Evolutionary conservation across 2,329 filamentous ascomycete species (phyloP), one percentile per base, ranked within the genome.

Genomic region (Cladophialophora exuberans): DNA sequence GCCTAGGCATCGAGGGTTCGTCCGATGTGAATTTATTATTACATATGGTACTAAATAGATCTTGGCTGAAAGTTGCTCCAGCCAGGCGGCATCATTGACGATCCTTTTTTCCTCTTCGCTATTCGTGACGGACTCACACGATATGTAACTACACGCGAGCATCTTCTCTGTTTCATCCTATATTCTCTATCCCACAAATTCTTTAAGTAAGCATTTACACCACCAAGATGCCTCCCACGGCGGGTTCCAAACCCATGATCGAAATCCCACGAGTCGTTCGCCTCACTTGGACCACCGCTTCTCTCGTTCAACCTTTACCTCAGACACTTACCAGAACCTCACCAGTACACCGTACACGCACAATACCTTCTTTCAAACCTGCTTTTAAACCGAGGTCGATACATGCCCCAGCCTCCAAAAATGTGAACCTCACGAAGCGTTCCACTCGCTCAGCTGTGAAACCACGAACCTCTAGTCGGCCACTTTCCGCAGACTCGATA

Each of bases 261-360:
- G 73, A 75, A 57, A 66, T 75, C n/a, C 73, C 74, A 39, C 73
- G 73, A 39, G 72, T 70, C 51, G 65, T 73, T 52, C 72, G 73
- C 42, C 64, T 76, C 57, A 73, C 69, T 15, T 74, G 72, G 72
- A 67, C 56, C n/a, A 56, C 60, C 25, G 22, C 57, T 17, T 39
- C 55, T 4, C 47, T 59, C 17, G 48, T 50, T 15, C 44, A 58
- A 20, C 25, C 46, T 31, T 48, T 60, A 25, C 47, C 54, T 9
- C 60, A 58, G 20, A 44, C 55, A 42, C 31, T 59, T 11, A 38
- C 33, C 6, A 38, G 28, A 31, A 49, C 36, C 10, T 30, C 52
- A 23, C 41, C 56, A 1, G 17, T 50, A 23, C 28, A 47, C 33
- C 33, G 43, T 6, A 57, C 35, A 36, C 30, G 17, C 26, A 47